Percentiles rank a stretch among this genome's conserved stretches.
These are phyloP conservation scores for Debaryomycetaceae sp. DNA, from an alignment of 1,139 yeast species.

Conservation along the genomic window DNA sequence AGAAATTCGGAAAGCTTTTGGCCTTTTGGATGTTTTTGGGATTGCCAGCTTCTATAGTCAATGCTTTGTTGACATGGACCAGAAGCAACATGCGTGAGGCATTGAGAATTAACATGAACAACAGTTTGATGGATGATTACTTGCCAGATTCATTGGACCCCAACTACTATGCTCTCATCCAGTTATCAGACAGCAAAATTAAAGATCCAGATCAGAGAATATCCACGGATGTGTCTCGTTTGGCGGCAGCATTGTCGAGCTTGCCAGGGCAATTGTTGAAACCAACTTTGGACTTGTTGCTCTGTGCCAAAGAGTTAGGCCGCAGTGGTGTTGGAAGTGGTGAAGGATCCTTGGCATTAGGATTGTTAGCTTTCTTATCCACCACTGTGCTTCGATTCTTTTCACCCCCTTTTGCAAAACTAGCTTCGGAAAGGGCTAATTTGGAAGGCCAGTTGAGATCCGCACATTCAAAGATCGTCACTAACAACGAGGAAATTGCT, in stretches of 20 bases:
- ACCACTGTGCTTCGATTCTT: slow-evolving; percentile 69
- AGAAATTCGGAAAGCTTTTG: slow-evolving; percentile 59
- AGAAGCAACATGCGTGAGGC: slow-evolving; percentile 65
- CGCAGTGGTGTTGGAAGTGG: slow-evolving; percentile 75
- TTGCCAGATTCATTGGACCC: slow-evolving; percentile 58
- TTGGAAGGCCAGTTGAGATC: slow-evolving; percentile 84
- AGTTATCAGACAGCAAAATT: slow-evolving; percentile 54
- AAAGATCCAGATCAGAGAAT: slow-evolving; percentile 81
- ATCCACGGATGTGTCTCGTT: slow-evolving; percentile 73
- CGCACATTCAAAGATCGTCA: slow-evolving; percentile 76
- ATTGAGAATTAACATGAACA: slow-evolving; percentile 65
- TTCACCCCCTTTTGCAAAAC: slow-evolving; percentile 87
- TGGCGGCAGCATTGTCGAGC: slow-evolving; percentile 68
- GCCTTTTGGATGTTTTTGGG: slow-evolving; percentile 84
- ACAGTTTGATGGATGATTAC: slow-evolving; percentile 61
- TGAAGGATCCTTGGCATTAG: slow-evolving; percentile 81
- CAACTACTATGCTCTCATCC: slow-evolving; percentile 46
- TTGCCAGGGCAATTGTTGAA: slow-evolving; percentile 86
- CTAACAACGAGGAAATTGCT: slow-evolving; percentile 84
- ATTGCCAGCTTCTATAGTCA: slow-evolving; percentile 80
- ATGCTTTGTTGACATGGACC: slow-evolving; percentile 69
- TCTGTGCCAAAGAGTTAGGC: slow-evolving; percentile 80
- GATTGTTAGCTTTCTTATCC: slow-evolving; percentile 77
- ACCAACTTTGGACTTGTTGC: slow-evolving; percentile 75
- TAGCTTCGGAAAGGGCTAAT: slow-evolving; percentile 74